These are phyloP conservation scores for Aspergillus haitiensis DNA, from an alignment of 495 filamentous ascomycete genomes.

Conservation along the genomic window DNA sequence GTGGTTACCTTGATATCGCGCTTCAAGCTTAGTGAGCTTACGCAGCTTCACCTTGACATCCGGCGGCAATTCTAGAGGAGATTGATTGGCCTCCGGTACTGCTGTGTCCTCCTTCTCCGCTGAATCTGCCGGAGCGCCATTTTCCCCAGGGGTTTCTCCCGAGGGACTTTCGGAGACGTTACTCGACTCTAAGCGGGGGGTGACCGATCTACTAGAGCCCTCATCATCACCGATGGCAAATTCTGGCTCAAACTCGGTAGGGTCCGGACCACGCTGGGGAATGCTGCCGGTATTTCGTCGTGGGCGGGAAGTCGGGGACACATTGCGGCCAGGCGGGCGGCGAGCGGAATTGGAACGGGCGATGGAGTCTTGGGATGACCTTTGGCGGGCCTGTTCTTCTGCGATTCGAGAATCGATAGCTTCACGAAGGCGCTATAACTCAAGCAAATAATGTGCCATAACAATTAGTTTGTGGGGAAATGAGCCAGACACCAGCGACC, in stretches of 20 bases:
- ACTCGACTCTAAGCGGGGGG: conserved; percentile 47
- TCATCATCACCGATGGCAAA: conserved; percentile 81
- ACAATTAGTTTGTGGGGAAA: neutral
- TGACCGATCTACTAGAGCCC: conserved; percentile 54
- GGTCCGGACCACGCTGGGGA: conserved; percentile 65
- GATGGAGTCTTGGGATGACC: conserved; percentile 51
- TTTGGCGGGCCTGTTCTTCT: conserved; percentile 83
- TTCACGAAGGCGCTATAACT: conserved; percentile 72
- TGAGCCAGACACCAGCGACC: neutral
- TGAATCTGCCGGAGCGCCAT: conserved; percentile 22
- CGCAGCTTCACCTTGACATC: conserved; percentile 67
- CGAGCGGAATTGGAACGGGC: conserved; percentile 52
- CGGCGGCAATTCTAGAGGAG: conserved; percentile 63
- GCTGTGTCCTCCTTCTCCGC: conserved; percentile 28
- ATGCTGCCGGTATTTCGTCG: conserved; percentile 53
- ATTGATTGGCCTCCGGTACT: conserved; percentile 24
- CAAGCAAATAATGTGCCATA: neutral
- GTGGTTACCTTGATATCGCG: conserved; percentile 74
- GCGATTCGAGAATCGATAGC: conserved; percentile 83
- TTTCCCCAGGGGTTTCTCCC: conserved; percentile 34
- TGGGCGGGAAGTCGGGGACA: conserved; percentile 52
- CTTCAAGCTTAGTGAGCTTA: conserved; percentile 83
- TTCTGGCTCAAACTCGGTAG: conserved; percentile 78
- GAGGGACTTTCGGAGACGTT: conserved; percentile 28
- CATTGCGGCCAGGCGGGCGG: conserved; percentile 49